Percentiles rank a stretch among this genome's conserved stretches.
phyloP scores from a whole-genome alignment of 2,329 filamentous ascomycete species.

The Fusarium sacchari region DNA sequence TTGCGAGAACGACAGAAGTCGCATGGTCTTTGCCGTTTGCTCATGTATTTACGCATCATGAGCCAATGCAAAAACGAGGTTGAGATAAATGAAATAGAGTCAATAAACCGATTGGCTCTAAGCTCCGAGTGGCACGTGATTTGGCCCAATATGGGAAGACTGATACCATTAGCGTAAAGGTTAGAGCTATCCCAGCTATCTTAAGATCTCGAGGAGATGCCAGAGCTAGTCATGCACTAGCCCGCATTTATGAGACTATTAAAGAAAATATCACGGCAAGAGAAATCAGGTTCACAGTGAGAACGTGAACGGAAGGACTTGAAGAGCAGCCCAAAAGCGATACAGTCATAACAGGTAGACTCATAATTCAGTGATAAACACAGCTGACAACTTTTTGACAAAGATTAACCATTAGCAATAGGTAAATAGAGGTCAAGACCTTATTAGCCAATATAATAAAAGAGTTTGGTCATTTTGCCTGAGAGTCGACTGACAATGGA shows the following conservation, averaged over 20 bases:
- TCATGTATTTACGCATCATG: slow-evolving; percentile 12
- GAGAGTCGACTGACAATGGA: neutral
- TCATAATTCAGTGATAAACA: neutral
- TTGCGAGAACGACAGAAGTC: slow-evolving; percentile 2
- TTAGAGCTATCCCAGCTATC: no score
- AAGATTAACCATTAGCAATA: neutral
- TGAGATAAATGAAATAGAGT: neutral
- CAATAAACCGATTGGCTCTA: neutral
- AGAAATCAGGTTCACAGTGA: neutral
- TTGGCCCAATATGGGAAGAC: neutral
- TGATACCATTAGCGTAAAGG: neutral
- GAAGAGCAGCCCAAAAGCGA: neutral
- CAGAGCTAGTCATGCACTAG: neutral
- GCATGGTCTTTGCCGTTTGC: slow-evolving; percentile 8
- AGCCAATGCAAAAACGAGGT: rapidly evolving
- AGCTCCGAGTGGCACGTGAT: neutral
- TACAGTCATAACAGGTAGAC: neutral
- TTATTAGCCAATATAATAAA: neutral
- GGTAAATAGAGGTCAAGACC: neutral
- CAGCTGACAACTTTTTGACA: neutral
- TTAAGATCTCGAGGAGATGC: neutral
- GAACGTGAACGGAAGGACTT: no score
- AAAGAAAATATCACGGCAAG: neutral
- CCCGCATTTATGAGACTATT: neutral
- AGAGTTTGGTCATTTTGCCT: neutral